Percentiles rank a stretch among this genome's conserved stretches.
Conservation (phyloP, 2,329 filamentous ascomycete genomes). For the Pseudogymnoascus sp. region DNA sequence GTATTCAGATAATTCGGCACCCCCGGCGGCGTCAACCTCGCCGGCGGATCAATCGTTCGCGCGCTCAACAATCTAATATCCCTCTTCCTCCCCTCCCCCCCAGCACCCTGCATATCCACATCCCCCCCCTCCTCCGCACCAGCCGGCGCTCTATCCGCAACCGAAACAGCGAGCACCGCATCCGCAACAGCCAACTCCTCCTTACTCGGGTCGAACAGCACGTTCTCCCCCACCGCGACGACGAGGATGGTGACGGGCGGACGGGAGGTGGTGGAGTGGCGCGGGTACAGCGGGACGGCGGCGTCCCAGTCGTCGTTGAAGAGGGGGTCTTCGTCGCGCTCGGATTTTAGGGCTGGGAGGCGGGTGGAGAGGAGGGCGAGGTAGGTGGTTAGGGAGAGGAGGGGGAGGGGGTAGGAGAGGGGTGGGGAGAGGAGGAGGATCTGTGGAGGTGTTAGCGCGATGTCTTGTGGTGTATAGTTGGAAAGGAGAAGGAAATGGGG, state of each 20-base stretch:
- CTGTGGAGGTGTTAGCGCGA: conserved; percentile 38
- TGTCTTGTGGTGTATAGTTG: too few species aligned
- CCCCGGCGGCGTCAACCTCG: conserved; percentile 62
- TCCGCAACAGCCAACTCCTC: conserved; percentile 94
- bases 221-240: conserved; percentile 74
- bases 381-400: conserved; percentile 88
- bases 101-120: conserved; percentile 35
- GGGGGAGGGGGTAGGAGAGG: conserved; percentile 83
- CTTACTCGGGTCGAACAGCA: conserved; percentile 86
- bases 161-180: conserved; percentile 75
- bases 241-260: conserved; percentile 89
- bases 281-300: conserved; percentile 62
- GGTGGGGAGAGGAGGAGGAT: conserved; percentile 89
- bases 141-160: conserved; percentile 41
- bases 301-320: conserved; percentile 98
- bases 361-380: conserved; percentile 84
- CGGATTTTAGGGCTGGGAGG: conserved; percentile 76
- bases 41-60: conserved; percentile 67
- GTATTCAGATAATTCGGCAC: conserved; percentile 57
- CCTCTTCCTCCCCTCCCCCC: conserved; percentile 20
- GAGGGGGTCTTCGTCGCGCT: conserved; percentile 89
- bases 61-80: conserved; percentile 57
- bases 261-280: conserved; percentile 32
- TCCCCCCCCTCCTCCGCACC: conserved; percentile 15
- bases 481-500: background rate